phyloP scores from a whole-genome alignment of 2,329 filamentous ascomycete species.

The Botrytis elliptica region DNA sequence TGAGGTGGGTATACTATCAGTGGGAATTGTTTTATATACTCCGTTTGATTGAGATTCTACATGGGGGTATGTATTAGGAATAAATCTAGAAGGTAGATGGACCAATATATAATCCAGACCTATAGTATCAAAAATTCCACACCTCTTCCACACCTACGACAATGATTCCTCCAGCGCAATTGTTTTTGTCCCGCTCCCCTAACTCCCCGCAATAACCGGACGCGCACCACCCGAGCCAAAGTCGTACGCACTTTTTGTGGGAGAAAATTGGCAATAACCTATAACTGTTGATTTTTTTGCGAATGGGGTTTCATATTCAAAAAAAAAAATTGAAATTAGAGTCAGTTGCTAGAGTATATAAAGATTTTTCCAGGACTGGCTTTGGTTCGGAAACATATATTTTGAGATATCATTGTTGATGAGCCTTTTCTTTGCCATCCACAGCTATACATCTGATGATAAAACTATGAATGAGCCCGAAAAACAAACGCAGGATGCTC shows the following conservation, averaged over 20 bases:
- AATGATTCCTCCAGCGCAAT: not conserved
- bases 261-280: not conserved
- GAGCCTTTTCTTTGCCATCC: no score
- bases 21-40: not conserved
- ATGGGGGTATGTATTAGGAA: not conserved
- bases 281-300: not conserved
- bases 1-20: not conserved
- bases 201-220: constrained; percentile 15
- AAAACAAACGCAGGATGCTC: not conserved
- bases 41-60: not conserved
- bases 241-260: not conserved
- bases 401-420: not conserved
- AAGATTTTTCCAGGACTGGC: not conserved
- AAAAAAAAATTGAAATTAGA: no score
- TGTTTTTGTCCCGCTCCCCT: not conserved
- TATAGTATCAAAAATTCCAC: not conserved
- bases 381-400: not conserved
- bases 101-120: not conserved
- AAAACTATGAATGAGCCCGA: not conserved
- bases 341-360: not conserved
- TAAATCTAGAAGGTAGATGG: rapidly evolving
- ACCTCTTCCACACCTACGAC: not conserved
- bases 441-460: not conserved
- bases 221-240: not conserved
- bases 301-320: not conserved